phyloP scores from a whole-genome alignment of 306 rosid species.

The Vachellia collinsii region DNA sequence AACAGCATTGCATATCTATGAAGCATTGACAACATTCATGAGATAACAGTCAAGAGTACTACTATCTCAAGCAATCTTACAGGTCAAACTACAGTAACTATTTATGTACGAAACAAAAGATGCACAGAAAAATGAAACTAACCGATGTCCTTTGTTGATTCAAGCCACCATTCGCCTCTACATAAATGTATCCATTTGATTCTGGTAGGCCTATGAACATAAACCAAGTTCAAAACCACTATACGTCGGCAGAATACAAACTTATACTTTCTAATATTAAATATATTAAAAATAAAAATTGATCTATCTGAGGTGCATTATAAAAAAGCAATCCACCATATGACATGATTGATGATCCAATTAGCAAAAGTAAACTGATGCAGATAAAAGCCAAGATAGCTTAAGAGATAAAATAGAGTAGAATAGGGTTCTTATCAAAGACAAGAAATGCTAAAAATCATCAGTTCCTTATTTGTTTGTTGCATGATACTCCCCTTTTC shows the following conservation, averaged over 20 bases:
- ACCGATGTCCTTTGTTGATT: constrained; percentile 92
- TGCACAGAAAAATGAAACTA: constrained; percentile 34
- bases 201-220: constrained; percentile 63
- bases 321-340: background rate
- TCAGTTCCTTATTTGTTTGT: background rate
- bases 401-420: background rate
- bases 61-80: constrained; percentile 23
- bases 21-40: constrained; percentile 41
- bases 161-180: constrained; percentile 91
- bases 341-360: background rate
- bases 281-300: background rate
- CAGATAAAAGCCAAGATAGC: background rate
- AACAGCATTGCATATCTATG: constrained; percentile 89
- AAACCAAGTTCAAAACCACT: constrained; percentile 26
- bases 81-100: constrained; percentile 12
- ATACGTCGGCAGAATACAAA: constrained; percentile 12
- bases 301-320: background rate
- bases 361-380: background rate
- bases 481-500: background rate
- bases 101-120: background rate
- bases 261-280: background rate
- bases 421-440: background rate
- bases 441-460: background rate
- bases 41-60: constrained; percentile 34
- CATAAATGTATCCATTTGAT: constrained; percentile 78